Percentiles rank a stretch among this genome's conserved stretches.
These are phyloP conservation scores for Manihot esculenta DNA, from an alignment of 441 rosid genomes.

Conservation along the genomic window DNA sequence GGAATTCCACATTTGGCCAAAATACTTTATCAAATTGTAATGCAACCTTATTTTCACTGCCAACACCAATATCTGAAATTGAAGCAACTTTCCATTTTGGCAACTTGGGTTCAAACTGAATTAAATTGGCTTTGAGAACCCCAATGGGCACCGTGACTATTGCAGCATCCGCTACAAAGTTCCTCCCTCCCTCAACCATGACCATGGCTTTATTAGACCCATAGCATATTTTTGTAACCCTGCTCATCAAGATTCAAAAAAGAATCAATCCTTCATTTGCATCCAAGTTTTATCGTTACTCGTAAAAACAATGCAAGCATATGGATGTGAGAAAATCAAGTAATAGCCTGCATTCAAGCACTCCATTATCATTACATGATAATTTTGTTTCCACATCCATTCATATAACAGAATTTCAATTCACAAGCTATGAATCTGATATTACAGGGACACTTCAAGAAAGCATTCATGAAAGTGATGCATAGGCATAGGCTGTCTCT, in stretches of 20 bases:
- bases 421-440: background rate
- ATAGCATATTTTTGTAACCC: conserved; percentile 59
- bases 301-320: no score
- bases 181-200: conserved; percentile 53
- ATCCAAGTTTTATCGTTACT: no score
- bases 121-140: conserved; percentile 69
- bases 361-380: background rate
- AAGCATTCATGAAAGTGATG: background rate
- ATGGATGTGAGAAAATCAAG: no score
- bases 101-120: conserved; percentile 74
- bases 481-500: background rate
- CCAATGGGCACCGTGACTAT: conserved; percentile 82
- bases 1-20: conserved; percentile 85
- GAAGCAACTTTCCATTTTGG: conserved; percentile 84
- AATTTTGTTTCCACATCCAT: background rate
- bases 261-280: conserved; percentile 12
- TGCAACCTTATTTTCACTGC: conserved; percentile 85
- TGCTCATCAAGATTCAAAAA: conserved; percentile 21
- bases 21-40: conserved; percentile 59
- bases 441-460: background rate
- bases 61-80: conserved; percentile 82
- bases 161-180: conserved; percentile 69
- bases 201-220: conserved; percentile 56
- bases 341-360: background rate
- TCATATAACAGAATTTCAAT: background rate